Base-by-base conservation (phyloP, 2,329 filamentous ascomycete genomes). In the Shiraia bambusicola region DNA sequence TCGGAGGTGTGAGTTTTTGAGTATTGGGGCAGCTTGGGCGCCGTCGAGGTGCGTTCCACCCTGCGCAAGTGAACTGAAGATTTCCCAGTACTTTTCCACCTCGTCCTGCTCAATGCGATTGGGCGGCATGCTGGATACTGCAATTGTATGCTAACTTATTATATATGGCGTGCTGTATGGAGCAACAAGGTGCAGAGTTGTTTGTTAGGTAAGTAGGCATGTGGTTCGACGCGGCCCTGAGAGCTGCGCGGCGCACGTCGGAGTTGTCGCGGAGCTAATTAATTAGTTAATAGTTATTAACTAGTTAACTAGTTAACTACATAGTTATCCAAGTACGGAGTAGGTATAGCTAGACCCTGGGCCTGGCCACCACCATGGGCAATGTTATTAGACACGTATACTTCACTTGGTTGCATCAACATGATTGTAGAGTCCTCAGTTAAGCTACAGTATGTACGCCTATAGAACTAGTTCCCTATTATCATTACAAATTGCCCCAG, bases 81-180 rank as follows among this genome's bases (percentile, higher is more conserved):
- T 88, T 70, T 88, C 85, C 85, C 85, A 88, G 71, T 88, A 88
- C 52, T 85, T 82, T 62, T 87, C 83, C 54, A 88, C 81, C 67
- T 88, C 85, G 74, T 81, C 83, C 69, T 86, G 82, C 61, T 86
- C 83, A 56, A 87, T 87, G 49, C 75, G 72, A 52, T 81, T 80
- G 54, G 64, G 58, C 34, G 67, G 55, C 69, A 70, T 70, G 38
- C 40, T 45, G 45, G 28, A 38, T 26, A 14, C 22, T n/a, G 28
- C 29, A 16, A 19, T 14, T 2, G 15, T 11, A 33, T 10, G 13
- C 17, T 14, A 14, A 14, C 8, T 30, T n/a, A 15, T 15, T 14
- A 12, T 4, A 17, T 15, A 27, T 33, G 26, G 35, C 8, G 28
- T 13, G n/a, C 12, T 38, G 22, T 19, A 22, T 4, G 19, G 19